Conservation (phyloP, 495 filamentous ascomycete genomes). For the Peziza echinospora region DNA sequence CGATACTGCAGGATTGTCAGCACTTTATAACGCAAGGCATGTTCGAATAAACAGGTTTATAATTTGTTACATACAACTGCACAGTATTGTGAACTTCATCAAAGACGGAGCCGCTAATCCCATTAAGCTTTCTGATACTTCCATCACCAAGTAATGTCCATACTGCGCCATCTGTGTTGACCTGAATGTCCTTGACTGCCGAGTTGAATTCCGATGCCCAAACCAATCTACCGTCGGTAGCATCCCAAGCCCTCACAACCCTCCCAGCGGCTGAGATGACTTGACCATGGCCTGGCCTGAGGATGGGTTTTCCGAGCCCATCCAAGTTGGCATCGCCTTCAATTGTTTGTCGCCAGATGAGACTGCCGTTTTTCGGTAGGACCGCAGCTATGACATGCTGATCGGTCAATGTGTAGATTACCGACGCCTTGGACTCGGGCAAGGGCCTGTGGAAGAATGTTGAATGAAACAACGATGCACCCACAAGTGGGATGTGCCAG, state of each 20-base stretch:
- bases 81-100: not conserved
- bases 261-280: constrained; percentile 47
- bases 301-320: constrained; percentile 30
- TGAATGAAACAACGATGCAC: constrained; percentile 52
- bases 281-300: constrained; percentile 46
- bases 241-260: constrained; percentile 61
- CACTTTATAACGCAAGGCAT: too few relatives aligned
- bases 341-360: constrained; percentile 72
- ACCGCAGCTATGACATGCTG: constrained; percentile 63
- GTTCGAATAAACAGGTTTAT: too few relatives aligned
- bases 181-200: constrained; percentile 53
- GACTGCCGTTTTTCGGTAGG: constrained; percentile 60
- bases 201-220: constrained; percentile 45
- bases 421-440: constrained; percentile 55
- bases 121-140: constrained; percentile 48
- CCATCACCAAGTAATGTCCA: constrained; percentile 44
- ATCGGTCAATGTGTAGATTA: constrained; percentile 79
- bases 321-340: constrained; percentile 20
- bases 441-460: constrained; percentile 90
- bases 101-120: constrained; percentile 44
- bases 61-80: too few relatives aligned
- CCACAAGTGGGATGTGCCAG: constrained; percentile 78
- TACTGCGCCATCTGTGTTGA: constrained; percentile 57
- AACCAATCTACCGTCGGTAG: constrained; percentile 50
- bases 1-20: too few relatives aligned